phyloP scores from a whole-genome alignment of 345 rosid species.

The Populus ilicifolia region DNA sequence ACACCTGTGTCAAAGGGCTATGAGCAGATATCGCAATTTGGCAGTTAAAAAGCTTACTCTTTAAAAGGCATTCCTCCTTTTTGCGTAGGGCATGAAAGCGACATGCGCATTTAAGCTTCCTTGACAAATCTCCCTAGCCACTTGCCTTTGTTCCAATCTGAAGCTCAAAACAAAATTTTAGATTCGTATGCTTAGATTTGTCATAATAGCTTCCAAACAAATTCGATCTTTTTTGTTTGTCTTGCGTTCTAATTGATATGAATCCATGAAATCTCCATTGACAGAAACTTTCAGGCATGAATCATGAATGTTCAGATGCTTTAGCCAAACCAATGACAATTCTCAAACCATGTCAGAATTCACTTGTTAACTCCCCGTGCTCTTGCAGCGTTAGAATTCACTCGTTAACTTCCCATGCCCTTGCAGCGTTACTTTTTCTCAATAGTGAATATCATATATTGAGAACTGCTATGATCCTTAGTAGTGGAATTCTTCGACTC shows the following conservation, averaged over 20 bases:
- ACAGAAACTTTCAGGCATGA: neutral
- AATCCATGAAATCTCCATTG: neutral
- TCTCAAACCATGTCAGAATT: conserved; percentile 3
- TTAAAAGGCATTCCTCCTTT: neutral
- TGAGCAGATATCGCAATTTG: neutral
- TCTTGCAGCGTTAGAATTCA: neutral
- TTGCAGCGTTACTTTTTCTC: neutral
- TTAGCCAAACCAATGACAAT: neutral
- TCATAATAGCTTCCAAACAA: conserved; percentile 4
- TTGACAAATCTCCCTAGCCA: neutral
- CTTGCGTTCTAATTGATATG: neutral
- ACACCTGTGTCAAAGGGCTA: neutral
- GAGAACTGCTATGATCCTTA: neutral
- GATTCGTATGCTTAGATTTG: neutral
- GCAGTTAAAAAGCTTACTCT: neutral
- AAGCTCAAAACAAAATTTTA: neutral
- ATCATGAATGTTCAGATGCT: conserved; percentile 1
- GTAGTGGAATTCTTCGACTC: neutral
- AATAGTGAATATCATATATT: neutral
- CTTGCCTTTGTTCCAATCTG: neutral
- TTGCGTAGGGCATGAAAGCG: neutral
- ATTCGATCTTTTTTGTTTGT: neutral
- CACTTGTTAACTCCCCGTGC: neutral
- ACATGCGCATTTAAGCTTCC: neutral
- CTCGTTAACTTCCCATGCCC: neutral